Evolutionary conservation across 1,139 yeast genomes (phyloP).

Genomic region (Scheffersomyces stambukii): DNA sequence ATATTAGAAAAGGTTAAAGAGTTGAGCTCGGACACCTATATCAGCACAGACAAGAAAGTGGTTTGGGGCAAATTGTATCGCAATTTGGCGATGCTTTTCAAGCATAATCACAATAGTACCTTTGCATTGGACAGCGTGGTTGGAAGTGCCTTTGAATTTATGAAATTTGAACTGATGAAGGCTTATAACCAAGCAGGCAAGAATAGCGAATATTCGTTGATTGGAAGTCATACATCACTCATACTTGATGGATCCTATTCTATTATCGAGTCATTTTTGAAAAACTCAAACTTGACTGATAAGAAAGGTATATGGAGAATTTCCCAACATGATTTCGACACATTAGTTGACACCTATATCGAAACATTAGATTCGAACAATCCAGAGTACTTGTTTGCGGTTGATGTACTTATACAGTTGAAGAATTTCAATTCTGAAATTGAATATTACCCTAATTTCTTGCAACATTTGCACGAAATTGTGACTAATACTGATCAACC

Average conservation of each 20-base stretch:
- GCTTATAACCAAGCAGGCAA: background rate
- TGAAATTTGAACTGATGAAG: slow-evolving; percentile 18
- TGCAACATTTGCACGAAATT: slow-evolving; percentile 17
- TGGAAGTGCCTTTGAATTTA: slow-evolving; percentile 25
- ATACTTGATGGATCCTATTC: too few species aligned
- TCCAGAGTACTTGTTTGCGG: slow-evolving; percentile 12
- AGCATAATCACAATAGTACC: slow-evolving; percentile 27
- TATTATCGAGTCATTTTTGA: too few species aligned
- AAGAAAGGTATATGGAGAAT: slow-evolving; percentile 14
- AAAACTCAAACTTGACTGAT: slow-evolving; percentile 9
- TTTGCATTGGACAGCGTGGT: slow-evolving; percentile 35
- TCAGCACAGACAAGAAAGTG: slow-evolving; percentile 14
- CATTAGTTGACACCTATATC: slow-evolving; percentile 10
- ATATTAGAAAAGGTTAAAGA: slow-evolving; percentile 9
- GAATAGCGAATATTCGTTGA: slow-evolving; percentile 10
- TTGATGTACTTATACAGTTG: slow-evolving; percentile 14
- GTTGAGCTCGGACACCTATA: slow-evolving; percentile 11
- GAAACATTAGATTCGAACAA: slow-evolving; percentile 6
- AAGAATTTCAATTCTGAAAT: slow-evolving; percentile 15
- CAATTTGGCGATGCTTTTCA: slow-evolving; percentile 30
- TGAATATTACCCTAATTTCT: slow-evolving; percentile 20
- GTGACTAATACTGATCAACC: slow-evolving; percentile 8
- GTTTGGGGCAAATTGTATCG: slow-evolving; percentile 25
- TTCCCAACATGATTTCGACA: slow-evolving; percentile 12
- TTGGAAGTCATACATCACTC: slow-evolving; percentile 15